Evolutionary conservation across 441 rosid genomes (phyloP).

Genomic region (Populus hybrid): DNA sequence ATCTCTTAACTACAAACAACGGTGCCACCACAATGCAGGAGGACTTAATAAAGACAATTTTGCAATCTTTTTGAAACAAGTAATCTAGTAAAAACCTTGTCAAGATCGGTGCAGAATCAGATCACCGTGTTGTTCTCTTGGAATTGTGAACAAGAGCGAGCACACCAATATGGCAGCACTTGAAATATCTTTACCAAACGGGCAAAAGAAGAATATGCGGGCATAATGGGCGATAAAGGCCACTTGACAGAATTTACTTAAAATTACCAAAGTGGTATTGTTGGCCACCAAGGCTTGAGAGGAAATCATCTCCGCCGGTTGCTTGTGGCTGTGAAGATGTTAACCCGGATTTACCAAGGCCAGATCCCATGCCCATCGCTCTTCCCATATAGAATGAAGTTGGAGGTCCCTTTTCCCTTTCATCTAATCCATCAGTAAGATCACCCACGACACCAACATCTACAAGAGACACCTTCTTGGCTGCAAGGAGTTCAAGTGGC

Average conservation of each 20-base stretch:
- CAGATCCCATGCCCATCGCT: conserved; percentile 89
- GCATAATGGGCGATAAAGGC: background rate
- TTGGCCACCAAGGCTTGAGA: conserved; percentile 64
- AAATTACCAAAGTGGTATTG: conserved; percentile 61
- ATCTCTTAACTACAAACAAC: background rate
- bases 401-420: conserved; percentile 57
- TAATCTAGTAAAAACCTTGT: background rate
- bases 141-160: conserved; percentile 7
- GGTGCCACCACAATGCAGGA: background rate
- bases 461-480: conserved; percentile 86
- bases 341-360: conserved; percentile 61
- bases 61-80: background rate
- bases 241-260: conserved; percentile 35
- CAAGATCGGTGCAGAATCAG: conserved; percentile 3
- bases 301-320: conserved; percentile 55
- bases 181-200: background rate
- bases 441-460: conserved; percentile 76
- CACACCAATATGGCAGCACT: conserved; percentile 14
- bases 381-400: conserved; percentile 71
- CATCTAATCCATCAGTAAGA: conserved; percentile 53
- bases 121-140: conserved; percentile 1
- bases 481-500: conserved; percentile 46
- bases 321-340: conserved; percentile 41
- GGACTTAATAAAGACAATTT: background rate
- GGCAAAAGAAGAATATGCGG: conserved; percentile 26